Base-by-base conservation (phyloP, 2,329 filamentous ascomycete genomes). In the Fusarium nurragi region DNA sequence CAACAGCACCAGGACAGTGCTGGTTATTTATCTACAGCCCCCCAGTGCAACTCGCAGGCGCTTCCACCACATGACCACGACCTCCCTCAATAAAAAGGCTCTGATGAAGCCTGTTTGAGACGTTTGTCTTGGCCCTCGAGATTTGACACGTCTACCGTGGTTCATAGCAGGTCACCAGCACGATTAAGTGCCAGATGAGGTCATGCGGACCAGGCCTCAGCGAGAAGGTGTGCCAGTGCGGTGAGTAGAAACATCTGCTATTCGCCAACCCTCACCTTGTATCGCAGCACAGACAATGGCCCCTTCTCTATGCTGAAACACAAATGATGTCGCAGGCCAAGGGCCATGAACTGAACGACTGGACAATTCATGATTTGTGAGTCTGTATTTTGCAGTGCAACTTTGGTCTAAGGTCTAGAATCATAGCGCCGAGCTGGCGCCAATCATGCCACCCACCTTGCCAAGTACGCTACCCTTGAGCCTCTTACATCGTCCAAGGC, bases 1-100 rank as follows among this genome's bases (percentile, higher is more conserved):
- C 25, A 45, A 34, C 21, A 22, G 8, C 12, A n/a, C 25, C 34
- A 45, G 64, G 64, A 61, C 25, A 34, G 51, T 44, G 38, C 30
- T 41, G 43, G 48, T 68, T 71, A 70, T 70, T 60, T 71, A 71
- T 71, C 39, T 18, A 28, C 22, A 51, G 52, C 47, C 40, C 40
- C 36, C 6, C 22, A 46, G 30, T 39, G 23, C 43, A 41, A 44
- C 64, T 62, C 61, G 58, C 54, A 52, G 28, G 52, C 53, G 45
- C 46, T 25, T 53, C 41, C 40, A 51, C 51, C 67, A 57, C 67
- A 70, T 70, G 67, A 70, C 43, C 61, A 69, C 68, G 64, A 40
- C 55, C 39, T 54, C 51, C 50, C 34, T 47, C 54, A 57, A 50
- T 44, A 64, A 49, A 36, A 39, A 48, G 25, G 25, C 13, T 22